Conservation (phyloP, 129 eudicot species). For the Pittosporum tobira region DNA sequence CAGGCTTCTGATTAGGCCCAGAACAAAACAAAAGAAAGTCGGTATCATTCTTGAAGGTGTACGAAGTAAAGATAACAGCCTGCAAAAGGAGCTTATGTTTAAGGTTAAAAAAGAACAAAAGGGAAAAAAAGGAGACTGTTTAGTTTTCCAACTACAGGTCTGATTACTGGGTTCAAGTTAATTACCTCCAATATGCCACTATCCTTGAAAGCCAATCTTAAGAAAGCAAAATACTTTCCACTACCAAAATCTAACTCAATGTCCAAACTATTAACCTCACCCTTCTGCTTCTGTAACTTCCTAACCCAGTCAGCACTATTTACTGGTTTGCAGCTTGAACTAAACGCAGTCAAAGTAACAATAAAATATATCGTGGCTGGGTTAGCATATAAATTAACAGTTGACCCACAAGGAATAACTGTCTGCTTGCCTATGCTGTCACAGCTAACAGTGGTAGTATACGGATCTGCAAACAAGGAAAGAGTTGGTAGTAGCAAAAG, state of each 20-base stretch:
- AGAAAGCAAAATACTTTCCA: constrained; percentile 67
- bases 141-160: constrained; percentile 15
- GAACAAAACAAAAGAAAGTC: constrained; percentile 56
- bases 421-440: constrained; percentile 54
- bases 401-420: constrained; percentile 51
- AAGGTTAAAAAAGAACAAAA: too few relatives aligned
- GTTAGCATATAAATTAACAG: constrained; percentile 68
- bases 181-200: constrained; percentile 84
- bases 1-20: constrained; percentile 51
- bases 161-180: neutral
- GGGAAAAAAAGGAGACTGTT: too few relatives aligned
- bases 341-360: constrained; percentile 55
- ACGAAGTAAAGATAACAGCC: constrained; percentile 78
- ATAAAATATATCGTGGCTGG: constrained; percentile 66
- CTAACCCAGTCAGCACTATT: constrained; percentile 81
- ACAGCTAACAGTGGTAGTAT: constrained; percentile 14
- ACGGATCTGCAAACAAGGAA: constrained; percentile 44
- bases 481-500: neutral
- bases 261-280: constrained; percentile 51
- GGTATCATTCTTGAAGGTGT: constrained; percentile 71
- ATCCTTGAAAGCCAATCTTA: constrained; percentile 70
- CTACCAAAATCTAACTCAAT: constrained; percentile 77
- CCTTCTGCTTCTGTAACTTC: constrained; percentile 75
- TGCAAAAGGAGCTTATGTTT: constrained; percentile 32
- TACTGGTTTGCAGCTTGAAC: constrained; percentile 75